Conservation (phyloP, 805 yeast species). For the Blastobotrys robertii region DNA sequence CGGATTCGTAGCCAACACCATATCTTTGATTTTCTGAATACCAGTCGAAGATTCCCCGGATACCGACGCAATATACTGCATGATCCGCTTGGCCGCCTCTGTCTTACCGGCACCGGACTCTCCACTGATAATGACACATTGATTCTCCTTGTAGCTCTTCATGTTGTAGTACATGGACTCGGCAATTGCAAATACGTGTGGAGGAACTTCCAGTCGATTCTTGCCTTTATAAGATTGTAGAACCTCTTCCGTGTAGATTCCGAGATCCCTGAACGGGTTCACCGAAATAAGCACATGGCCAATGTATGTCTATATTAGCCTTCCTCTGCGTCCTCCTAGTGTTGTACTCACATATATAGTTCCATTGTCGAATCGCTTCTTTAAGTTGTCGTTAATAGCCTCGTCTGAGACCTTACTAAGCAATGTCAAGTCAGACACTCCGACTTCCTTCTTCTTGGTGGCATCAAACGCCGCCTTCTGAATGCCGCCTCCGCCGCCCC, state of each 20-base stretch:
- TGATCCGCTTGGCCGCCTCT: constrained; percentile 94
- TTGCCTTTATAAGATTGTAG: constrained; percentile 76
- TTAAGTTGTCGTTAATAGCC: constrained; percentile 81
- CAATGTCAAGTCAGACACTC: constrained; percentile 89
- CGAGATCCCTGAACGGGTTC: constrained; percentile 92
- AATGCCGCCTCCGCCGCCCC: constrained; percentile 41
- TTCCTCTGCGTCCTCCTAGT: too few species aligned
- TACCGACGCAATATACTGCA: constrained; percentile 90
- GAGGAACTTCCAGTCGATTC: constrained; percentile 92
- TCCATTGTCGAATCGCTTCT: constrained; percentile 81
- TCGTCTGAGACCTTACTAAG: constrained; percentile 84
- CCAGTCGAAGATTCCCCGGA: constrained; percentile 58
- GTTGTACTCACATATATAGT: constrained; percentile 47
- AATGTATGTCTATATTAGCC: constrained; percentile 23
- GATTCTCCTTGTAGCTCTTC: constrained; percentile 89
- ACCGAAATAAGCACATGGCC: constrained; percentile 66
- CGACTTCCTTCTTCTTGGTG: constrained; percentile 90
- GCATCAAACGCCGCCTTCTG: constrained; percentile 88
- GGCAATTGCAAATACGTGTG: constrained; percentile 97
- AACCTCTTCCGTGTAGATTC: constrained; percentile 79
- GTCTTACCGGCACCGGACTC: constrained; percentile 98
- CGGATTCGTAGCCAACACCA: constrained; percentile 96
- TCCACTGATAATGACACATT: constrained; percentile 95
- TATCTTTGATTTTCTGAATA: constrained; percentile 86
- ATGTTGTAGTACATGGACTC: constrained; percentile 93